phyloP scores from a whole-genome alignment of 2,329 filamentous ascomycete species.

The Trichoderma breve region DNA sequence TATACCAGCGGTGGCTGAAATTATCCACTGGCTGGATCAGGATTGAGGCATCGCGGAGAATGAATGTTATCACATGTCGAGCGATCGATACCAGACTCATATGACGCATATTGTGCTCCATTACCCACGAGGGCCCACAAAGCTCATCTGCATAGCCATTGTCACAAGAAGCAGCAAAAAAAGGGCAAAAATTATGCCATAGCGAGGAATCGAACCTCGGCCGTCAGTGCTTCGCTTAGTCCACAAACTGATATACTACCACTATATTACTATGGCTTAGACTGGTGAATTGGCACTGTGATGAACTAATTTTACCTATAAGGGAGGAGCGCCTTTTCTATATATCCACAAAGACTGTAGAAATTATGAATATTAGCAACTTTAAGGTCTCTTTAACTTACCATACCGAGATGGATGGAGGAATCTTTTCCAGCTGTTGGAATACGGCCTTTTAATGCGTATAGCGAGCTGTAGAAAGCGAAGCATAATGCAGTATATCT shows the following conservation, averaged over 20 bases:
- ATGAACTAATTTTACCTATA: background rate
- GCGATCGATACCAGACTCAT: background rate
- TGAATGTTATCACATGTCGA: background rate
- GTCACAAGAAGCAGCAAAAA: background rate
- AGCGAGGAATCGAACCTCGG: conserved; percentile 33
- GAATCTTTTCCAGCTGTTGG: background rate
- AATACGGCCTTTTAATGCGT: too few relatives aligned
- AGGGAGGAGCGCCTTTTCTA: background rate
- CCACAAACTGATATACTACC: conserved; percentile 34
- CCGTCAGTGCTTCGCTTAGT: conserved; percentile 27
- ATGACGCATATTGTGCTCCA: background rate
- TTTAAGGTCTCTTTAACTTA: background rate
- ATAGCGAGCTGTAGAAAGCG: background rate
- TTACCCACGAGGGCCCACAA: background rate
- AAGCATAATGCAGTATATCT: background rate
- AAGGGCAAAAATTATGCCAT: conserved; percentile 21
- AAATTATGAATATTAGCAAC: background rate
- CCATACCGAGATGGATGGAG: background rate
- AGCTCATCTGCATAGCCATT: background rate
- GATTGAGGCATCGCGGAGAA: background rate
- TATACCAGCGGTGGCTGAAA: background rate
- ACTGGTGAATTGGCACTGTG: background rate
- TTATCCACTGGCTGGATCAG: background rate
- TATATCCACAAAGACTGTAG: too few relatives aligned
- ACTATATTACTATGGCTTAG: conserved; percentile 28